These are phyloP conservation scores for Neurospora sp. DNA, from an alignment of 495 filamentous ascomycete genomes.

Conservation along the genomic window DNA sequence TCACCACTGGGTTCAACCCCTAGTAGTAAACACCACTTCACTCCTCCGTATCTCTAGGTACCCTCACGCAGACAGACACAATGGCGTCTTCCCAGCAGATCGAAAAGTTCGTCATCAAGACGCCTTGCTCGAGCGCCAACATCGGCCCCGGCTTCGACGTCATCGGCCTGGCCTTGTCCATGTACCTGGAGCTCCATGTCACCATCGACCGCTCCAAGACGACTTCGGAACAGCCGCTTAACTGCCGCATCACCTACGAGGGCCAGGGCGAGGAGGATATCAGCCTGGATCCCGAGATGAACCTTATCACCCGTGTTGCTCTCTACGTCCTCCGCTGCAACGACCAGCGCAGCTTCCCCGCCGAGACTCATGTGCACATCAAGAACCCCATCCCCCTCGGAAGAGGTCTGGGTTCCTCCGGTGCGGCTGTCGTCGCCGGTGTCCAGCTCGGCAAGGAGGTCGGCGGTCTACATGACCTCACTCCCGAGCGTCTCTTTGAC, in stretches of 20 bases:
- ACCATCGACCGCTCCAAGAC: conserved; percentile 47
- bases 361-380: conserved; percentile 82
- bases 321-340: conserved; percentile 91
- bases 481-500: conserved; percentile 77
- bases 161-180: conserved; percentile 83
- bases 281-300: conserved; percentile 63
- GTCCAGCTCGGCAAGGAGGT: conserved; percentile 86
- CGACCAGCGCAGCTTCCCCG: conserved; percentile 68
- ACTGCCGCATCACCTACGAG: conserved; percentile 85
- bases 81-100: conserved; percentile 11
- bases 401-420: conserved; percentile 82
- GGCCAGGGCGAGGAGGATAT: conserved; percentile 72
- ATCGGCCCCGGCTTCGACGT: conserved; percentile 97
- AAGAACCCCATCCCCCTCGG: conserved; percentile 87
- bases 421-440: conserved; percentile 88
- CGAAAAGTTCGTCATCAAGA: conserved; percentile 50
- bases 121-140: conserved; percentile 88
- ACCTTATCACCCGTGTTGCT: conserved; percentile 84
- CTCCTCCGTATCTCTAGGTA: background rate
- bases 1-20: background rate
- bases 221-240: conserved; percentile 53
- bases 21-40: background rate
- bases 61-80: background rate
- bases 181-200: conserved; percentile 79
- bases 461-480: conserved; percentile 63